Evolutionary conservation across 371 early-diverging fungal species (phyloP).

Genomic region (Rhizopus stolonifer): DNA sequence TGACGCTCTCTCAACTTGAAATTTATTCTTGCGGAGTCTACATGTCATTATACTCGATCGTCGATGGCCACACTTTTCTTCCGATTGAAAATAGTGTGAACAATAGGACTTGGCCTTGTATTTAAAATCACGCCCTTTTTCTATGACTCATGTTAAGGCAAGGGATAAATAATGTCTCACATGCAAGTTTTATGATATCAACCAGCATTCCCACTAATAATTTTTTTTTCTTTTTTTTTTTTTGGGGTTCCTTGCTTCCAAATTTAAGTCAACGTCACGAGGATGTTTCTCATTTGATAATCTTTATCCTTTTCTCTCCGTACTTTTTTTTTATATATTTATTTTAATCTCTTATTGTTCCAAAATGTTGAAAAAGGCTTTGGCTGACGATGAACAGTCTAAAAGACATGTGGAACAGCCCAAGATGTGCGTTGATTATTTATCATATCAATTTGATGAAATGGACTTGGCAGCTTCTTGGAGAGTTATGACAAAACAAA

Average conservation of each 20-base stretch:
- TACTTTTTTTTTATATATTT: slow-evolving; percentile 1
- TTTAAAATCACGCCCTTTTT: no score
- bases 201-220: background rate
- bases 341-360: background rate
- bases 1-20: background rate
- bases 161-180: no score
- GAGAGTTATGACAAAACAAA: slow-evolving; percentile 54
- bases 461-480: slow-evolving; percentile 56
- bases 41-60: background rate
- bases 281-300: background rate
- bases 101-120: background rate
- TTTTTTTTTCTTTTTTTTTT: background rate
- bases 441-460: slow-evolving; percentile 56
- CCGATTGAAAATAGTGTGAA: background rate
- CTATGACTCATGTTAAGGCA: no score
- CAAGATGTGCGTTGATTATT: slow-evolving; percentile 57
- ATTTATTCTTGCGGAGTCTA: background rate
- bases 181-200: background rate
- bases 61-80: background rate
- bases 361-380: background rate
- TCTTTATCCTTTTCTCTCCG: background rate
- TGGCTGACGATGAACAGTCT: slow-evolving; percentile 1
- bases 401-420: slow-evolving; percentile 26
- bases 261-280: no score
- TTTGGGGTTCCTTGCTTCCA: background rate